A percentile compares a stretch with the other conserved stretches of the same genome.
Conservation (phyloP, 164 flowering plant genomes). For the Taxillus chinensis region DNA sequence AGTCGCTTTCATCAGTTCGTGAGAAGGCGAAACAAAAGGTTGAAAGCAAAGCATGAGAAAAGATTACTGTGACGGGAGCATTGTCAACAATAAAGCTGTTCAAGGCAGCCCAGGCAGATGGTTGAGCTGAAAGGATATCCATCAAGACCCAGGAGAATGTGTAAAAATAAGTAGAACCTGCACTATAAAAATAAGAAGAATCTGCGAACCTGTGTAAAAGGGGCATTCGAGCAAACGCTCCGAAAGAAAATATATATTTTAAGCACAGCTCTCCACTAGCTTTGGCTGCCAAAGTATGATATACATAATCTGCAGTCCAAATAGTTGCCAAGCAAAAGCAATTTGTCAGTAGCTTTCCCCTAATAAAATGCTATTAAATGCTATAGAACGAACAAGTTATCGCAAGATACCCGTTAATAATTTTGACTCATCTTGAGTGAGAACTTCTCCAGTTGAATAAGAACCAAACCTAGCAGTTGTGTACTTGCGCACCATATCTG, state of each 20-base stretch:
- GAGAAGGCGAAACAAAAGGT: too few species aligned
- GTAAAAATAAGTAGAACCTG: too few species aligned
- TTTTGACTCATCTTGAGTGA: constrained; percentile 56
- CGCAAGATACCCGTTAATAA: constrained; percentile 52
- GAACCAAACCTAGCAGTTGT: constrained; percentile 62
- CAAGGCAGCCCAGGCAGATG: too few species aligned
- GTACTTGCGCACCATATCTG: constrained; percentile 54
- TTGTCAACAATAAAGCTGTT: too few species aligned
- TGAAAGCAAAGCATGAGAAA: too few species aligned
- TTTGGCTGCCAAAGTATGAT: constrained; percentile 89
- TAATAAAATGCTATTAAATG: too few species aligned
- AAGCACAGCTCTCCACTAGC: constrained; percentile 96
- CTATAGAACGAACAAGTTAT: background rate
- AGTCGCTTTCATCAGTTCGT: too few species aligned
- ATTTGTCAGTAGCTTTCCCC: background rate
- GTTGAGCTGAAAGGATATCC: too few species aligned
- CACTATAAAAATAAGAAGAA: too few species aligned
- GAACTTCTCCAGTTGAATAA: constrained; percentile 34
- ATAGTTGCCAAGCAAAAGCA: constrained; percentile 11
- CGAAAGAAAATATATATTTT: constrained; percentile 83
- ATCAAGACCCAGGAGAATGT: too few species aligned
- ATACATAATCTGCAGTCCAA: constrained; percentile 52
- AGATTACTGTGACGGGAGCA: too few species aligned
- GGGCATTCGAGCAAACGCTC: constrained; percentile 84
- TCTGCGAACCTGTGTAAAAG: constrained; percentile 55